phyloP scores from a whole-genome alignment of 83 land plant genomes.

The Larix sibirica region DNA sequence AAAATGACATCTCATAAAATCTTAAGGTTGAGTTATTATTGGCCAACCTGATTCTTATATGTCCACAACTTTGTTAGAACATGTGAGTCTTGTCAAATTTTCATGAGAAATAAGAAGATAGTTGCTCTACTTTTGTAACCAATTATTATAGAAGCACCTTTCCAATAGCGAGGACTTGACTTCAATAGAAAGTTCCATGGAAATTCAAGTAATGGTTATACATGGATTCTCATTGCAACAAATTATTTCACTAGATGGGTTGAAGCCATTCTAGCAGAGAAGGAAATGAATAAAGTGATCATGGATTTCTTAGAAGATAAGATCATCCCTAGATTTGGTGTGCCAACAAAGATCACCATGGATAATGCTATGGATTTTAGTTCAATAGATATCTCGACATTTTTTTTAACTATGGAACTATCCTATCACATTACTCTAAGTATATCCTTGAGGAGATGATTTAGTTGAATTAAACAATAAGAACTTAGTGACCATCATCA shows the following conservation, averaged over 20 bases:
- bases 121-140: no score
- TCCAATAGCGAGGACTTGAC: no score
- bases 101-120: not conserved
- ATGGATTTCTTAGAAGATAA: not conserved
- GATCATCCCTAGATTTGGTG: not conserved
- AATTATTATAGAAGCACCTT: no score
- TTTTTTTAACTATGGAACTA: no score
- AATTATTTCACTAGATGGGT: not conserved
- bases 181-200: not conserved
- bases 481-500: no score
- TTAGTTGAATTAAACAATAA: no score
- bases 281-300: not conserved
- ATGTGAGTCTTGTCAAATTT: not conserved
- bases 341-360: not conserved
- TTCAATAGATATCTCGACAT: not conserved
- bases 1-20: no score
- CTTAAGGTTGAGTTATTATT: no score
- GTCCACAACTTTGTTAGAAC: not conserved
- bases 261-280: not conserved
- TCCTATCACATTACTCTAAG: no score
- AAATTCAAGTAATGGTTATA: not conserved
- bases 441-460: no score
- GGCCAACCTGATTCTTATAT: not conserved
- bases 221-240: not conserved
- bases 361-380: not conserved